A percentile compares a stretch with the other conserved stretches of the same genome.
These are phyloP conservation scores for Mrakia gelida DNA, from an alignment of 768 basidiomycete species.

Conservation along the genomic window DNA sequence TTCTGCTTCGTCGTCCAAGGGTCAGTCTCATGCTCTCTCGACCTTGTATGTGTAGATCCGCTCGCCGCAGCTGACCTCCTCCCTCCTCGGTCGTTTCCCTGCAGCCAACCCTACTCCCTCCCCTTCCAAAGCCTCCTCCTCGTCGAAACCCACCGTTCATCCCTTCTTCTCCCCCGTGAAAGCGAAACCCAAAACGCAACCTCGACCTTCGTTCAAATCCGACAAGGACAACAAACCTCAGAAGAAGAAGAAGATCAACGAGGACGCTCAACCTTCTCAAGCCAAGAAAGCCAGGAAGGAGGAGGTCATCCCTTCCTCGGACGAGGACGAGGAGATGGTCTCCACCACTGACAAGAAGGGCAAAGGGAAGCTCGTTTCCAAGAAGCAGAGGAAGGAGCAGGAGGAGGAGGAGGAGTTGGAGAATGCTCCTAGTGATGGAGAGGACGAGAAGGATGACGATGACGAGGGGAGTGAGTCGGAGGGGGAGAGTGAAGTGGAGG, in stretches of 20 bases:
- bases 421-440: not conserved
- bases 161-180: not conserved
- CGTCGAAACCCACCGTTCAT: not conserved
- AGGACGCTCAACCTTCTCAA: not conserved
- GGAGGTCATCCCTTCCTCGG: not conserved
- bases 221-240: not conserved
- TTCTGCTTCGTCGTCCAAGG: not conserved
- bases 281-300: constrained; percentile 1
- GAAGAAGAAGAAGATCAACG: not conserved
- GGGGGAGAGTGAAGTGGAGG: constrained; percentile 13
- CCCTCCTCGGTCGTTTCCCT: not conserved
- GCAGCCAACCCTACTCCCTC: not conserved
- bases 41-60: too few species aligned
- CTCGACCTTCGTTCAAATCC: not conserved
- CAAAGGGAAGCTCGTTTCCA: constrained; percentile 7
- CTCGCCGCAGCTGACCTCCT: not conserved
- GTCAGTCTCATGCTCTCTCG: not conserved
- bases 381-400: not conserved
- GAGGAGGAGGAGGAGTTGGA: not conserved
- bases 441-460: not conserved
- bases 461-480: not conserved
- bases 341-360: not conserved
- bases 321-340: not conserved
- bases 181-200: too few species aligned
- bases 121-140: not conserved